A percentile compares a stretch with the other conserved stretches of the same genome.
phyloP scores from a whole-genome alignment of 202 grass and related monocot genomes.

The Zizania palustris region DNA sequence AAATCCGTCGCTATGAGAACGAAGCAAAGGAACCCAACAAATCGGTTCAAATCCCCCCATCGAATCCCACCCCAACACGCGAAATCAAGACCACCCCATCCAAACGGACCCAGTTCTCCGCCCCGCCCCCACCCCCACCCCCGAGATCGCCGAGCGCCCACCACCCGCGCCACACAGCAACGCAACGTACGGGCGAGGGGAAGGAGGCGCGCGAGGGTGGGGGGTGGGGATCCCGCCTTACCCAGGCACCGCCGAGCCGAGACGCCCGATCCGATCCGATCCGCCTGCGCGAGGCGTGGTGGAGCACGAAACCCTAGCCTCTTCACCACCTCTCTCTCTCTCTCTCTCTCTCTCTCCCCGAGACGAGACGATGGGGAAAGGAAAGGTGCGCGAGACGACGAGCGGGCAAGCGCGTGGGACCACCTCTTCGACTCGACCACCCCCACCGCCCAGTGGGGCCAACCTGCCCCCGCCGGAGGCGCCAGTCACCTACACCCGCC shows the following conservation, averaged over 20 bases:
- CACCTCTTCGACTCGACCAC: slow-evolving; percentile 43
- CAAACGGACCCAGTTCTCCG: not conserved
- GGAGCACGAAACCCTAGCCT: slow-evolving; percentile 42
- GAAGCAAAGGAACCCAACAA: not conserved
- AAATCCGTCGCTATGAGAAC: not conserved
- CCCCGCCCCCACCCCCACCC: too few species aligned
- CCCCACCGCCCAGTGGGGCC: slow-evolving; percentile 32
- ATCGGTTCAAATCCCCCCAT: not conserved
- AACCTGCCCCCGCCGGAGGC: not conserved
- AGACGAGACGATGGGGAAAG: slow-evolving; percentile 37
- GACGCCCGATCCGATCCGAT: slow-evolving; percentile 43
- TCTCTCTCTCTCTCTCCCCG: not conserved
- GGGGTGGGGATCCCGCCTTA: slow-evolving; percentile 28
- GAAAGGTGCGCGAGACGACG: slow-evolving; percentile 18
- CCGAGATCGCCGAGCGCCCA: not conserved
- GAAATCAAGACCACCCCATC: not conserved
- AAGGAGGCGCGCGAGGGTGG: not conserved
- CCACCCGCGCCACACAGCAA: not conserved
- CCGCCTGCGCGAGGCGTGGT: slow-evolving; percentile 26
- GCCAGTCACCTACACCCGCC: too few species aligned
- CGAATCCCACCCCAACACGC: not conserved
- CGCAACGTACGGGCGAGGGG: not conserved
- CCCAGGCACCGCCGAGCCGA: slow-evolving; percentile 29
- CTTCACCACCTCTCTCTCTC: not conserved
- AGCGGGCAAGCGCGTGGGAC: slow-evolving; percentile 42